Base-by-base conservation (phyloP, 1,139 yeast species). In the Spathaspora sp. region DNA sequence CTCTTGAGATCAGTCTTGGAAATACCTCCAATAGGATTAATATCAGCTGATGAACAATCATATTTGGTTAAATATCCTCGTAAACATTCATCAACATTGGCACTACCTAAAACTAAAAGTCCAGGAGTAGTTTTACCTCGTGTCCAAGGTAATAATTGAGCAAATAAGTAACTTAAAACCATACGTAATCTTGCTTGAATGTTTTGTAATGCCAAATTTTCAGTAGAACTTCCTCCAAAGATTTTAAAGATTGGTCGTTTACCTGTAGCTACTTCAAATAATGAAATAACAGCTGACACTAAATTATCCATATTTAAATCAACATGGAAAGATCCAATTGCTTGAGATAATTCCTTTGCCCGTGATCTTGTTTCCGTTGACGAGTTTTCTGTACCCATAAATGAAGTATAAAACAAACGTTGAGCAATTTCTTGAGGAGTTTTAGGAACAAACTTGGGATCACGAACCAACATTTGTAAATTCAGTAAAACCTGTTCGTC, bases 21-120 rank as follows among this genome's bases (percentile, higher is more conserved):
- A 44, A 93, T 88, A 24, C 98, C 97, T 13, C 99, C 99, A 57
- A 93, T 93, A 13, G 99, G 99, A 61, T 93, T 93, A 50, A 93
- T 80, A 68, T 93, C 99, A 1, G 99, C 99, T 36, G 95, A 85
- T 11, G 97, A 90, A 63, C 97, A 90, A 65, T 93, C 99, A 64
- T 93, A 93, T 63, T 93, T 93, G 11, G 99, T 93, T 60, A 95
- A 75, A 60, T 93, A 93, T 0, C 99, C 99, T 52, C 99, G 76
- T 51, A 93, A 71, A 57, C 96, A 89, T 64, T 93, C 99, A 64
- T 93, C 99, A n/a, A 93, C 99, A 63, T 93, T 93, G 7, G 99
- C 97, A 61, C 95, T 85, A 1, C 99, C 99, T 47, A 93, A 74
- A 7, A 93, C 99, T 39, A 93, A 72, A 43, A 93, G 68, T 0